Conservation (phyloP, 305 asterid genomes). For the Coffea humblotiana region DNA sequence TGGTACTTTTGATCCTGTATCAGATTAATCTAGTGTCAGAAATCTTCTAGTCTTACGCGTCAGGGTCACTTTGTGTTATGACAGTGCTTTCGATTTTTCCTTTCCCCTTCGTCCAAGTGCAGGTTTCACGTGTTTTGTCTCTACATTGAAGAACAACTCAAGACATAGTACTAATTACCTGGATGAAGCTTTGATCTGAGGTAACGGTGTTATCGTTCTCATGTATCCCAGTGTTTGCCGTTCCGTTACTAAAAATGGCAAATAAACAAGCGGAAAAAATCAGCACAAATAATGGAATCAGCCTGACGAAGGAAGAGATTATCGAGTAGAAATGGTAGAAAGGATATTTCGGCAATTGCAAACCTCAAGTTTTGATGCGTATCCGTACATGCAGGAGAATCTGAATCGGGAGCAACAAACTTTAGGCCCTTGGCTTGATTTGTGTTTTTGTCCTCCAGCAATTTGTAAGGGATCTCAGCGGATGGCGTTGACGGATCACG, state of each 20-base stretch:
- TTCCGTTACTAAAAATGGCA: conserved; percentile 36
- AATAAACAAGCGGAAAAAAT: background rate
- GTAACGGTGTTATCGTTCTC: conserved; percentile 9
- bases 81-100: background rate
- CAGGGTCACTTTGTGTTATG: background rate
- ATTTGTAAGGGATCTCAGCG: background rate
- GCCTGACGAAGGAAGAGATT: background rate
- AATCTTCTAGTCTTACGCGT: background rate
- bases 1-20: conserved; percentile 41
- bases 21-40: conserved; percentile 17
- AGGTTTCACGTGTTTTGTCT: background rate
- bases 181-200: conserved; percentile 26
- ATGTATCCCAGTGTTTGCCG: conserved; percentile 20
- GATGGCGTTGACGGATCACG: conserved; percentile 14
- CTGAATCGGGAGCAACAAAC: conserved; percentile 8
- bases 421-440: conserved; percentile 23
- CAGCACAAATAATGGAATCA: background rate
- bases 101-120: background rate
- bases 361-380: conserved; percentile 32
- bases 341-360: conserved; percentile 7
- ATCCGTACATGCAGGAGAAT: background rate
- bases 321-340: background rate
- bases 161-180: conserved; percentile 32
- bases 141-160: too few species aligned
- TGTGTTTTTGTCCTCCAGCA: conserved; percentile 16